Evolutionary conservation across 2,329 filamentous ascomycete genomes (phyloP), one percentile per base, ranked within the genome.

Genomic region (Elsinoe arachidis): DNA sequence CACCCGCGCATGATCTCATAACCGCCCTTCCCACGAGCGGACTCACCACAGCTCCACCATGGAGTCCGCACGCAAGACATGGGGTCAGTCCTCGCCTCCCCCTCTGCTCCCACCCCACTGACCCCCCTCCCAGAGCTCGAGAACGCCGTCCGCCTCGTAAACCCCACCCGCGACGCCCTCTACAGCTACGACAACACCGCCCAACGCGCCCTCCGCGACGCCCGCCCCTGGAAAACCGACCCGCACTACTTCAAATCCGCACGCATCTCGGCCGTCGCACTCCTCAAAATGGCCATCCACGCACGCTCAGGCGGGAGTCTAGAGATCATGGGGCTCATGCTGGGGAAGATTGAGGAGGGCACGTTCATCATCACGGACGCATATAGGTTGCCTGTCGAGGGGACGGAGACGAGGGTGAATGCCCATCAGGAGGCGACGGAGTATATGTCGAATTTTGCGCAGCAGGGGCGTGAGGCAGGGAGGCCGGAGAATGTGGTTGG

Each of bases 201-300:
- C 43, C 86, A 93, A 66, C 87, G 86, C 68, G 74, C 78, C 37
- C 80, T 87, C 63, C 80, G 79, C 61, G 74, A 79, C 10, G 76
- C 79, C 19, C 81, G 81, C 56, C 90, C 91, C 60, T 97, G 93
- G 93, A 76, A 76, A 52, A 77, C 76, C 47, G 85, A 96, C 68
- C 85, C 87, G 0, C 80, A 90, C 72, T 85, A 96, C 78, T 99
- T 97, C 81, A 95, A 92, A 70, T 81, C 87, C 56, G 90, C 97
- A 47, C 89, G 91, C 66, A 92, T 99, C 73, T 95, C 89, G 55
- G 90, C 93, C 59, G 86, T 96, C 11, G 93, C 93, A 4, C 82
- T 99, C 59, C 82, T 97, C 65, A 99, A 99, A 76, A 99, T 99
- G 93, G 90, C 95, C 62, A 97, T 96, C 88, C 93, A 99, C 71